Evolutionary conservation across 257 asterid species (phyloP).

Genomic region (Nicotiana tomentosiformis): DNA sequence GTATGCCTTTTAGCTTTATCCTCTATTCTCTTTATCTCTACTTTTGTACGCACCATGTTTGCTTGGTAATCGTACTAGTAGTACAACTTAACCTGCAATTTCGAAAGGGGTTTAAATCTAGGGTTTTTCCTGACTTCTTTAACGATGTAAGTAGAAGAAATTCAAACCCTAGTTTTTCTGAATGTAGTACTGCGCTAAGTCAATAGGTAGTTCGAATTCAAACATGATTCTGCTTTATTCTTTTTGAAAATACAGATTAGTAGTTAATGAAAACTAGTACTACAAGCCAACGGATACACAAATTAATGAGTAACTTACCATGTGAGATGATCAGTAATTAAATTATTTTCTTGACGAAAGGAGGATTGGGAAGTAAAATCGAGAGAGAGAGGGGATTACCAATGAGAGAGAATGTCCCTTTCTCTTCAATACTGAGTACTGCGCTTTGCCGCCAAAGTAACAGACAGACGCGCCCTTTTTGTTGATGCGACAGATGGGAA

Average conservation of each 20-base stretch:
- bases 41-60: constrained; percentile 28
- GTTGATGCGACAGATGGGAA: neutral
- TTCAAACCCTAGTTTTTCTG: neutral
- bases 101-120: neutral
- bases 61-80: neutral
- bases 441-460: neutral
- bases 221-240: too few relatives aligned
- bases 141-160: neutral
- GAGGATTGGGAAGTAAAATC: neutral
- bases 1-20: constrained; percentile 38
- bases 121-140: neutral
- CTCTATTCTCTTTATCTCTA: constrained; percentile 32
- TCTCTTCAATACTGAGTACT: neutral
- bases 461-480: neutral
- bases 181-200: neutral
- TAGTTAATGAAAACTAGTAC: too few relatives aligned
- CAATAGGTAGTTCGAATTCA: too few relatives aligned
- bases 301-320: too few relatives aligned
- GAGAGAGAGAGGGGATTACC: neutral
- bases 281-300: neutral
- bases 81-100: neutral
- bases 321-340: too few relatives aligned
- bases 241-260: too few relatives aligned
- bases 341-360: too few relatives aligned
- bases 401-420: neutral